phyloP scores from a whole-genome alignment of 73 alveolate genomes.

The Blepharisma japonicum region DNA sequence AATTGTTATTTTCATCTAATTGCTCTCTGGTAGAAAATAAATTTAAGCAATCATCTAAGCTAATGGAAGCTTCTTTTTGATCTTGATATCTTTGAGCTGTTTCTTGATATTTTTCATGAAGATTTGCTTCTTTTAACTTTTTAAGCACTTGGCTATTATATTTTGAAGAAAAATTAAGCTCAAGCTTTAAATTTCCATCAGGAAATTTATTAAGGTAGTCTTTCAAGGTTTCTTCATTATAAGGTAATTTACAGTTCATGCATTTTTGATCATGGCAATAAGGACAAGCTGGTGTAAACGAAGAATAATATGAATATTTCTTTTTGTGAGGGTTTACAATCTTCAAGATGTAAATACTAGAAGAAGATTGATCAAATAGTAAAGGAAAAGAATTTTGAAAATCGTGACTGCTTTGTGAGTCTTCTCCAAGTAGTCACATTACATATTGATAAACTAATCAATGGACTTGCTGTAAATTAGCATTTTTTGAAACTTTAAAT shows the following conservation, averaged over 20 bases:
- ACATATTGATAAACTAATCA: not conserved
- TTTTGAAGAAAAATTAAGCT: too few species aligned
- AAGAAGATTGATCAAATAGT: too few species aligned
- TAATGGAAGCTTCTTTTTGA: too few species aligned
- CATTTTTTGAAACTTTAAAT: not conserved
- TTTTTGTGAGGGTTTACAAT: not conserved
- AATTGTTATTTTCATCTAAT: conserved; percentile 63
- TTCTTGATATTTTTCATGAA: too few species aligned
- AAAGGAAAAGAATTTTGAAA: not conserved
- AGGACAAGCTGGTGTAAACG: conserved; percentile 9
- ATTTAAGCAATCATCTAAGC: conserved; percentile 24
- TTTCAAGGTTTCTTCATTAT: not conserved
- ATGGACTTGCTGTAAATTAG: not conserved
- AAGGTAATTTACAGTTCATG: conserved; percentile 15
- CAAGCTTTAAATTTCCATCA: not conserved
- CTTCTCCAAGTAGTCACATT: not conserved
- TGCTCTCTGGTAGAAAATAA: conserved; percentile 60
- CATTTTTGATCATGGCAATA: conserved; percentile 6
- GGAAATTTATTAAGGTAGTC: not conserved
- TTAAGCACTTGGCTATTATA: too few species aligned
- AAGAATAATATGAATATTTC: not conserved
- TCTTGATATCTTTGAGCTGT: too few species aligned
- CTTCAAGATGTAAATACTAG: not conserved
- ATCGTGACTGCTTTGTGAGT: not conserved
- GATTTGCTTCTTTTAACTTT: too few species aligned